phyloP scores from a whole-genome alignment of 257 asterid genomes.

The Nicotiana paniculata region DNA sequence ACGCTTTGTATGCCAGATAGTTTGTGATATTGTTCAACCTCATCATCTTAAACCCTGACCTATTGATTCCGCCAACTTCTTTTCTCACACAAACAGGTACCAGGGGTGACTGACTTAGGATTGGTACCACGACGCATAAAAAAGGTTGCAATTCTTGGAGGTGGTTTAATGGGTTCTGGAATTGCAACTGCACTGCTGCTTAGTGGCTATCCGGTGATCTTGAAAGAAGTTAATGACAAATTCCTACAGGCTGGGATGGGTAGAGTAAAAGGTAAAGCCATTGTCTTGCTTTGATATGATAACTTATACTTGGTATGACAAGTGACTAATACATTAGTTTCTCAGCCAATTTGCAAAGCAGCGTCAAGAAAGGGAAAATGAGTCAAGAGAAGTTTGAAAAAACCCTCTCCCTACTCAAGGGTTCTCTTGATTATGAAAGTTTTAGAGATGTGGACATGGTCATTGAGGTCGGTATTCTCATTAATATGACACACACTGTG shows the following conservation, averaged over 20 bases:
- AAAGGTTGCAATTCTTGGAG: constrained; percentile 95
- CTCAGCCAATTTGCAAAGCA: constrained; percentile 84
- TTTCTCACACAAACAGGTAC: constrained; percentile 49
- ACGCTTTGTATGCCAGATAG: background rate
- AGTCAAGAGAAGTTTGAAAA: constrained; percentile 69
- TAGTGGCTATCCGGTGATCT: constrained; percentile 63
- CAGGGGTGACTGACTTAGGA: constrained; percentile 80
- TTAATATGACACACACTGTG: background rate
- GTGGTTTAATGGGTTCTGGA: constrained; percentile 99
- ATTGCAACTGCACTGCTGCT: constrained; percentile 93
- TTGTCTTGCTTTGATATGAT: constrained; percentile 4
- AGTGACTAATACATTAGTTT: background rate
- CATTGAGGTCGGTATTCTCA: constrained; percentile 59
- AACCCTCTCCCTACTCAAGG: constrained; percentile 71
- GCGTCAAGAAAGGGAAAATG: constrained; percentile 89
- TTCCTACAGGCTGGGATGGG: constrained; percentile 81
- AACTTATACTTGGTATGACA: background rate
- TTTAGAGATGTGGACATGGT: constrained; percentile 96
- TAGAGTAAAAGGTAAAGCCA: constrained; percentile 72
- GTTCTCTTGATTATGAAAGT: constrained; percentile 78
- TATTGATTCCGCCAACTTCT: background rate
- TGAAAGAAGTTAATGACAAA: constrained; percentile 91
- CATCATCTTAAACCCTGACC: background rate
- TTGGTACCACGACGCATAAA: constrained; percentile 71
- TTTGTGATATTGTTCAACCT: background rate